phyloP scores from a whole-genome alignment of 257 asterid species.

The Solanum bulbocastanum region DNA sequence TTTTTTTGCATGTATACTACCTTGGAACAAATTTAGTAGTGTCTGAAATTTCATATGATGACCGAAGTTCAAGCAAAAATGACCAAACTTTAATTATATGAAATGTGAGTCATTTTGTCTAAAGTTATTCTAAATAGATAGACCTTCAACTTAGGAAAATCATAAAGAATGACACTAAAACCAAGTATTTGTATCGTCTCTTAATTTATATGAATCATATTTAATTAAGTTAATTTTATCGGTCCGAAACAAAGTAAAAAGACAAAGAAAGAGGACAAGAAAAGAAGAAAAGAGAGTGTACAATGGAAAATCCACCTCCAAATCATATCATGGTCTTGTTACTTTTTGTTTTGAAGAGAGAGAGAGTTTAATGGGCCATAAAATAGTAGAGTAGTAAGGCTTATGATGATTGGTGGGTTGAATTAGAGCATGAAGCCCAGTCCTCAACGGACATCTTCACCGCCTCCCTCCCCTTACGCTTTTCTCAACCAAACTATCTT shows the following conservation, averaged over 20 bases:
- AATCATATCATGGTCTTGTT: neutral
- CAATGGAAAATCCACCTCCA: neutral
- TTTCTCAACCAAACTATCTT: neutral
- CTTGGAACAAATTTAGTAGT: neutral
- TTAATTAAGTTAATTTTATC: neutral
- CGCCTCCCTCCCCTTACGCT: constrained; percentile 2
- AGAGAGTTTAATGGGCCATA: neutral
- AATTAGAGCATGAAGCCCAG: constrained; percentile 18
- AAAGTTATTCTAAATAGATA: neutral
- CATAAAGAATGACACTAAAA: neutral
- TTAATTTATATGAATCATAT: neutral
- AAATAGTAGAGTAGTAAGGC: neutral
- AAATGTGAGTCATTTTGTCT: neutral
- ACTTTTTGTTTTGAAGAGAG: neutral
- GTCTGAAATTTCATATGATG: neutral
- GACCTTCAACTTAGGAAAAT: neutral
- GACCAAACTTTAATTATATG: neutral
- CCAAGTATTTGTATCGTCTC: neutral
- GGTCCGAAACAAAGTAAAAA: neutral
- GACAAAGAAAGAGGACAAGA: neutral
- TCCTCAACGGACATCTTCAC: constrained; percentile 22
- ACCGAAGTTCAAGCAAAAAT: neutral
- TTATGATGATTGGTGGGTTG: constrained; percentile 16
- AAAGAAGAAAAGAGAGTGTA: neutral
- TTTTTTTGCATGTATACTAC: too few relatives aligned